These are phyloP conservation scores for Zea luxurians DNA, from an alignment of 176 grass and related monocot species.

Conservation along the genomic window DNA sequence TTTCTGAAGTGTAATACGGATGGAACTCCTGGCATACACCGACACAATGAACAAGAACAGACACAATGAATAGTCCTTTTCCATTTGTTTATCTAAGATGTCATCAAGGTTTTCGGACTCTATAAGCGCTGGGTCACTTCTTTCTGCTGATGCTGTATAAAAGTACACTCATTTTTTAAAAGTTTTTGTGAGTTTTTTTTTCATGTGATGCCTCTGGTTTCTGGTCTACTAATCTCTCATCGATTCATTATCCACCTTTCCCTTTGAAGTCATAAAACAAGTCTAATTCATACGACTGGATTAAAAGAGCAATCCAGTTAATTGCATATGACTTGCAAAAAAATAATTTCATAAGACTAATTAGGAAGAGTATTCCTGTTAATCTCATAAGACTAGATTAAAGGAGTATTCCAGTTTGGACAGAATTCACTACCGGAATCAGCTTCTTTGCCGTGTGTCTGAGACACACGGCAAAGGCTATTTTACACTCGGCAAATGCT, in stretches of 20 bases:
- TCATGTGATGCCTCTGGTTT: background rate
- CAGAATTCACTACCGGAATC: background rate
- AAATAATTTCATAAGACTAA: slow-evolving; percentile 27
- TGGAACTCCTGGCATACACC: background rate
- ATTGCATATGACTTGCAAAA: slow-evolving; percentile 24
- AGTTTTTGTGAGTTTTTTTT: background rate
- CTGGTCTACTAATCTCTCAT: slow-evolving; percentile 21
- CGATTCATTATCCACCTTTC: background rate
- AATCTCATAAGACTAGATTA: slow-evolving; percentile 17
- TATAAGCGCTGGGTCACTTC: background rate
- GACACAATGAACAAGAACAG: slow-evolving; percentile 3
- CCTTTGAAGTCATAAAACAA: slow-evolving; percentile 8
- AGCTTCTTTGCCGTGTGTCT: too few relatives aligned
- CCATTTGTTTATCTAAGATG: slow-evolving; percentile 3
- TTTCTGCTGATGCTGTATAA: slow-evolving; percentile 10
- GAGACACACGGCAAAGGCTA: too few relatives aligned
- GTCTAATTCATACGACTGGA: slow-evolving; percentile 10
- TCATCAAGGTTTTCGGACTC: background rate
- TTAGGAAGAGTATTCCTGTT: background rate
- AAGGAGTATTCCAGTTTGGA: background rate
- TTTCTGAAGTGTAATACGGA: background rate
- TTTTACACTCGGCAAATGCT: too few relatives aligned
- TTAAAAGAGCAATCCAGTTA: slow-evolving; percentile 1
- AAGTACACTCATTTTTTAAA: background rate
- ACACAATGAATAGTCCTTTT: background rate